phyloP scores from a whole-genome alignment of 768 basidiomycete genomes.

The Tephrocybe sp. region DNA sequence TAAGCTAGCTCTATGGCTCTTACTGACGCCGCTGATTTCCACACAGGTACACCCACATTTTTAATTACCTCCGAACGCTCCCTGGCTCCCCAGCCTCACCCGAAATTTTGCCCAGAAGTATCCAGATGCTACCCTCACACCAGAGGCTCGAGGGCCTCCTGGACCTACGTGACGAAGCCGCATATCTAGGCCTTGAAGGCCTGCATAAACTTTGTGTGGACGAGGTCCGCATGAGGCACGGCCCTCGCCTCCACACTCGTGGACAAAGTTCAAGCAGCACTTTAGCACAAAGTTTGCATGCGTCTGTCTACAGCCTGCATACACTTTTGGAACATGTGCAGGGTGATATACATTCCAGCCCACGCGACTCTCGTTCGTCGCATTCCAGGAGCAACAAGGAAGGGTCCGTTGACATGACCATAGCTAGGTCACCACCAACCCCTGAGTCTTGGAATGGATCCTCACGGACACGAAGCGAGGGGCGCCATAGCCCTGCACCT shows the following conservation, averaged over 20 bases:
- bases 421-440: constrained; percentile 35
- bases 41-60: constrained; percentile 64
- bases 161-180: constrained; percentile 77
- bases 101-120: constrained; percentile 57
- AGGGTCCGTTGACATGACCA: constrained; percentile 14
- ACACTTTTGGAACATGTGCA: constrained; percentile 57
- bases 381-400: constrained; percentile 20
- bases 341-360: constrained; percentile 23
- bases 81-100: constrained; percentile 42
- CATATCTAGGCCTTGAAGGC: constrained; percentile 65
- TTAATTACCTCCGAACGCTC: constrained; percentile 68
- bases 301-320: constrained; percentile 58
- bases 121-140: constrained; percentile 43
- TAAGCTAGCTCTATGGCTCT: constrained; percentile 37
- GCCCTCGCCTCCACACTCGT: constrained; percentile 37
- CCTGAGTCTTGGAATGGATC: constrained; percentile 44
- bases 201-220: constrained; percentile 64
- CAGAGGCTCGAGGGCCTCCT: constrained; percentile 63
- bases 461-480: constrained; percentile 26
- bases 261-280: constrained; percentile 37
- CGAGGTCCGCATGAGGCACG: constrained; percentile 57
- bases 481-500: constrained; percentile 25
- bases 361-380: constrained; percentile 18
- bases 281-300: constrained; percentile 44
- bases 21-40: constrained; percentile 3